phyloP scores from a whole-genome alignment of 2,329 filamentous ascomycete species.

The Penicillium sp. region DNA sequence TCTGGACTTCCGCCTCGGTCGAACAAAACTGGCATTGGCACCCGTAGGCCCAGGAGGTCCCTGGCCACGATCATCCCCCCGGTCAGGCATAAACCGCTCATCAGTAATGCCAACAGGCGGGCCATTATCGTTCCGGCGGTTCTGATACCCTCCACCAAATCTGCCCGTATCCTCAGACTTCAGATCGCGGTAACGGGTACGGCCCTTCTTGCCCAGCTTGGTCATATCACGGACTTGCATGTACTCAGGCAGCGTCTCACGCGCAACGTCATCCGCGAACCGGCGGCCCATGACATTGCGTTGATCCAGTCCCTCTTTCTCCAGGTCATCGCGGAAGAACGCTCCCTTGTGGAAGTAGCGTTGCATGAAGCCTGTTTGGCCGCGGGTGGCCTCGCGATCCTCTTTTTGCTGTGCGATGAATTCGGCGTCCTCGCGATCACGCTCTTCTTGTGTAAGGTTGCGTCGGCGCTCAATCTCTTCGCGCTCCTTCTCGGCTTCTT shows the following conservation, averaged over 20 bases:
- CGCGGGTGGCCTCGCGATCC: conserved; percentile 70
- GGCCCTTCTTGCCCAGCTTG: conserved; percentile 87
- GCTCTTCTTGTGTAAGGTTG: conserved; percentile 83
- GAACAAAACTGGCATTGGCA: conserved; percentile 48
- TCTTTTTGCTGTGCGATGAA: conserved; percentile 76
- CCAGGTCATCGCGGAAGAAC: conserved; percentile 84
- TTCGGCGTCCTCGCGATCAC: conserved; percentile 78
- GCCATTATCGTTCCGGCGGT: conserved; percentile 30
- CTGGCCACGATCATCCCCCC: conserved; percentile 31
- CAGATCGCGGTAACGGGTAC: conserved; percentile 86
- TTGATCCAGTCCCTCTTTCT: conserved; percentile 72
- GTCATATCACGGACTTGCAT: conserved; percentile 94
- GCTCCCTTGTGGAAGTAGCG: conserved; percentile 97
- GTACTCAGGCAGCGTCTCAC: conserved; percentile 82
- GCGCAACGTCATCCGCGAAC: conserved; percentile 83
- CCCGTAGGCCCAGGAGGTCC: conserved; percentile 41
- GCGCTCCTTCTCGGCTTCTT: conserved; percentile 77
- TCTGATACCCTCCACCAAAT: conserved; percentile 59
- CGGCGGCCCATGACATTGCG: conserved; percentile 83
- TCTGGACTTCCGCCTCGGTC: conserved; percentile 39
- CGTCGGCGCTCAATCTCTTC: conserved; percentile 87
- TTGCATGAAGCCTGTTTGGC: conserved; percentile 87
- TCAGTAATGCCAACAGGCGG: conserved; percentile 43
- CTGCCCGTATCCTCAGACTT: conserved; percentile 85
- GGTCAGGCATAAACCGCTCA: conserved; percentile 50